Conservation (phyloP, 2,329 filamentous ascomycete species). For the Hypoxylon sp. region DNA sequence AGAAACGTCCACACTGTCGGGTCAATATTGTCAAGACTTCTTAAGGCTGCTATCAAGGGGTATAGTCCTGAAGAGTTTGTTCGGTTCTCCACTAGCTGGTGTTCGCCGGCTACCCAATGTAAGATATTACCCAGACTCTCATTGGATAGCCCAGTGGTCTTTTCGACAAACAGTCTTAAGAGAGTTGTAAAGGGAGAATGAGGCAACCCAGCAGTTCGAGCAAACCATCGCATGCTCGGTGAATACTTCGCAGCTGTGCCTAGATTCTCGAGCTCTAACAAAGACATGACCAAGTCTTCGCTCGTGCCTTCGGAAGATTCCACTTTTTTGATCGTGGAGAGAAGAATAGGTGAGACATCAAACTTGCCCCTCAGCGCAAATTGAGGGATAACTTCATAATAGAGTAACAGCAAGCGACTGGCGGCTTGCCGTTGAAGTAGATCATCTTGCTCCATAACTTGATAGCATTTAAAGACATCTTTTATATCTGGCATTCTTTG, state of each 20-base stretch:
- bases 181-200: constrained; percentile 81
- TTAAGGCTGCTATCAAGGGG: constrained; percentile 62
- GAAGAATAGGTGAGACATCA: constrained; percentile 85
- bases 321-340: constrained; percentile 75
- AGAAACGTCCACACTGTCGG: constrained; percentile 75
- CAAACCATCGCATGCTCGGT: constrained; percentile 91
- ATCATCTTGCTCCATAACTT: constrained; percentile 76
- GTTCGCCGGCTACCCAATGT: constrained; percentile 73
- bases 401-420: constrained; percentile 85
- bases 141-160: constrained; percentile 64
- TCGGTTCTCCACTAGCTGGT: constrained; percentile 73
- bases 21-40: constrained; percentile 53
- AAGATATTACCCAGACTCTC: constrained; percentile 70
- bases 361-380: constrained; percentile 87
- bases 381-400: constrained; percentile 86
- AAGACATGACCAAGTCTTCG: constrained; percentile 67
- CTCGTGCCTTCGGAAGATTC: constrained; percentile 68
- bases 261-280: constrained; percentile 85
- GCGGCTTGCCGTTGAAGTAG: constrained; percentile 82
- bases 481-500: constrained; percentile 86
- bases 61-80: constrained; percentile 61
- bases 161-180: constrained; percentile 70
- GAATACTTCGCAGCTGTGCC: constrained; percentile 85
- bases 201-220: constrained; percentile 75
- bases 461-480: constrained; percentile 82